Evolutionary conservation across 2,329 filamentous ascomycete species (phyloP).

Genomic region (Magnaporthiopsis incrustans): DNA sequence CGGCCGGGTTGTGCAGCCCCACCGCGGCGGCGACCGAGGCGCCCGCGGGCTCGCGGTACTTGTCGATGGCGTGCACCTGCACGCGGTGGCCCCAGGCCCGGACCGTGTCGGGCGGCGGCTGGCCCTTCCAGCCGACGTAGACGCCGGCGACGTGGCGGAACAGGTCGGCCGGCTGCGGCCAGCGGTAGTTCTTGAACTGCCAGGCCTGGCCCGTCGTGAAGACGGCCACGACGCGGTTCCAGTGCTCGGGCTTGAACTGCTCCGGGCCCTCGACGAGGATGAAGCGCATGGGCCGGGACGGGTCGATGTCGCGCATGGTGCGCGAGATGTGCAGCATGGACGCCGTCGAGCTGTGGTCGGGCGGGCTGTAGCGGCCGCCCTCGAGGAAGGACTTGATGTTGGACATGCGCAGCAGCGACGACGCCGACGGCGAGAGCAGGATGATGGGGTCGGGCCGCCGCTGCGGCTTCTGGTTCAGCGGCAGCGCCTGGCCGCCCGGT

Average conservation of each 20-base stretch:
- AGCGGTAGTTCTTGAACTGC: slow-evolving; percentile 99
- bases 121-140: slow-evolving; percentile 86
- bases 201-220: slow-evolving; percentile 97
- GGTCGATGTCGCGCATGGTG: slow-evolving; percentile 61
- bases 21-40: not conserved
- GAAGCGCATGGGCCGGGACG: slow-evolving; percentile 72
- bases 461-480: slow-evolving; percentile 40
- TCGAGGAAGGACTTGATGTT: slow-evolving; percentile 95
- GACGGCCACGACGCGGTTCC: slow-evolving; percentile 88
- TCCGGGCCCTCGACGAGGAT: slow-evolving; percentile 90
- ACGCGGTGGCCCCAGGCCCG: slow-evolving; percentile 82
- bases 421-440: slow-evolving; percentile 90
- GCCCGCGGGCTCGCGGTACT: slow-evolving; percentile 53
- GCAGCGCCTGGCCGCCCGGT: slow-evolving; percentile 35
- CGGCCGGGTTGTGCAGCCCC: slow-evolving; percentile 10
- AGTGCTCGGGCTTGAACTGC: slow-evolving; percentile 97
- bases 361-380: slow-evolving; percentile 70
- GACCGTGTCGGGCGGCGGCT: slow-evolving; percentile 69
- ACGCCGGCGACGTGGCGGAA: slow-evolving; percentile 84
- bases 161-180: slow-evolving; percentile 78
- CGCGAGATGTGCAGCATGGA: slow-evolving; percentile 85
- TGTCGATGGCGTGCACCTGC: slow-evolving; percentile 70
- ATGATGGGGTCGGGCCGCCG: slow-evolving; percentile 77
- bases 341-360: slow-evolving; percentile 60
- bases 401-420: slow-evolving; percentile 86